phyloP scores from a whole-genome alignment of 345 rosid genomes.

The Eucalyptus curtisii region DNA sequence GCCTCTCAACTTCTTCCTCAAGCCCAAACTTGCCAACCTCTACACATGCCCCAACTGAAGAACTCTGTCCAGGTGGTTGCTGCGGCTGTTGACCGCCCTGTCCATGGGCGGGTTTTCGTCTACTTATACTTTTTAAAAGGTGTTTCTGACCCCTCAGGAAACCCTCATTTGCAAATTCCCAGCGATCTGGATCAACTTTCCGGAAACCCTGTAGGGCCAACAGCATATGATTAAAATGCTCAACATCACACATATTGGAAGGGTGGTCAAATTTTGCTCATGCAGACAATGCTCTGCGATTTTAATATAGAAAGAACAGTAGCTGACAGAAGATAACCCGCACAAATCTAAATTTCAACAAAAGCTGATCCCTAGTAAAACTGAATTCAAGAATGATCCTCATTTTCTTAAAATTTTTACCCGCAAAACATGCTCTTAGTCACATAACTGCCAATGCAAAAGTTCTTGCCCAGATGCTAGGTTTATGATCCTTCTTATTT shows the following conservation, averaged over 20 bases:
- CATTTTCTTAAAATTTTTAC: background rate
- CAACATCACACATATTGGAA: background rate
- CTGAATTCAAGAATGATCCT: background rate
- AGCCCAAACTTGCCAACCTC: conserved; percentile 99
- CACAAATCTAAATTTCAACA: background rate
- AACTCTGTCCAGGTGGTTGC: conserved; percentile 51
- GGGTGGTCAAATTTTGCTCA: background rate
- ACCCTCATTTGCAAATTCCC: conserved; percentile 97
- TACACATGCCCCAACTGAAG: conserved; percentile 82
- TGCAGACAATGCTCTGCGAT: background rate
- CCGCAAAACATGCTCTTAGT: background rate
- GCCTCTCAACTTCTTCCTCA: conserved; percentile 94
- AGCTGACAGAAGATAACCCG: background rate
- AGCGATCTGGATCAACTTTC: conserved; percentile 94
- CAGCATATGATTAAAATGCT: background rate
- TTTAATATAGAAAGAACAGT: background rate
- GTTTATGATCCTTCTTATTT: background rate
- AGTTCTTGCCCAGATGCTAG: background rate
- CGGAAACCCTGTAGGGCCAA: conserved; percentile 68
- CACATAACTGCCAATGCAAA: background rate
- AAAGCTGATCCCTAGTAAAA: background rate
- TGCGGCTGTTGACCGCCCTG: conserved; percentile 52
- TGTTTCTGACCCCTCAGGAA: conserved; percentile 93
- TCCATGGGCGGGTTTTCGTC: conserved; percentile 84
- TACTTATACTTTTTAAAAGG: conserved; percentile 54